Base-by-base conservation (phyloP, 805 yeast genomes). In the Candida ponderosae region DNA sequence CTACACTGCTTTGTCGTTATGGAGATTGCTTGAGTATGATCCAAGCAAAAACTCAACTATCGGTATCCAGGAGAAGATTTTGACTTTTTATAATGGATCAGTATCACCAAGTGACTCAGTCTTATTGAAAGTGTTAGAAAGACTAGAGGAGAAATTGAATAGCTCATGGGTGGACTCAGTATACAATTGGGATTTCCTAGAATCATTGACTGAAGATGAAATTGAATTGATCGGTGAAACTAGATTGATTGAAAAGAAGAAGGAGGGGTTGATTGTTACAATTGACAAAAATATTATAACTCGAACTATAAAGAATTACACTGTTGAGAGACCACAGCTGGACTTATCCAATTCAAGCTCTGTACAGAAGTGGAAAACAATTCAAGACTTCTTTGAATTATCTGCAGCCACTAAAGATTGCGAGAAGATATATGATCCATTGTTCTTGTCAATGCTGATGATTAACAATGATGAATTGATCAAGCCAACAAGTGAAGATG, bases 401-500 rank as follows among this genome's bases (percentile, higher is more conserved):
- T 27, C 35, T 24, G 40, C 45, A 16, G 40, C 48, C 14, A 50
- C 56, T 27, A 38, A 61, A 32, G 43, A 45, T 8, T 42, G 56
- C 2, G 16, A 39, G 15, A 53, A 64, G 0, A 44, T 61, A 6
- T 84, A 88, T 55, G 90, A 86, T 51, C 70, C 78, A n/a, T 78
- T 81, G 50, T 85, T 88, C 49, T 47, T 88, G 28, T 54, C 85
- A 42, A 62, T 81, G 38, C 51, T 79, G 41, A 57, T 80, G 5
- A 53, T 81, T 28, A 81, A 79, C 53, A 82, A 78, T 46, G 79
- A 75, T 5, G 89, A 82, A 42, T 60, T 83, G 24, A 68, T 82
- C 31, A 57, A 52, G 20, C 39, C 59, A 13, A 47, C 51, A 4
- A 54, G 54, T 9, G 60, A 57, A 5, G 62, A 56, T 5, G 58